phyloP scores from a whole-genome alignment of 2,329 filamentous ascomycete genomes.

The Aspergillus sp. region DNA sequence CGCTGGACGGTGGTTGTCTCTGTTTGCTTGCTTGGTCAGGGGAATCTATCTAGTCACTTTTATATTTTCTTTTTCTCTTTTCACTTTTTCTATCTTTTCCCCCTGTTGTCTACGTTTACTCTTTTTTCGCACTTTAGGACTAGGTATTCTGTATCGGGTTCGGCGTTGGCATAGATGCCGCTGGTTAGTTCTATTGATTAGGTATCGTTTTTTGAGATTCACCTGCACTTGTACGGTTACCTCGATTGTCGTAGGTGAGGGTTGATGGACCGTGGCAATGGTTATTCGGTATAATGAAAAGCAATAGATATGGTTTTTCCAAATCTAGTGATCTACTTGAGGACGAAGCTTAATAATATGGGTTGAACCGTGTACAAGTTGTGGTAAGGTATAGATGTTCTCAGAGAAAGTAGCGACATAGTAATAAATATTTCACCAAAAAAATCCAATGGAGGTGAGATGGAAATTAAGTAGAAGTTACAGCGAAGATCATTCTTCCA shows the following conservation, averaged over 20 bases:
- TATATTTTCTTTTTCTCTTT: background rate
- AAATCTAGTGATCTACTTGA: no score
- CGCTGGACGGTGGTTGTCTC: constrained; percentile 18
- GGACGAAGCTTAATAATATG: no score
- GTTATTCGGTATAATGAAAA: background rate
- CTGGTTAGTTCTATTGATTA: background rate
- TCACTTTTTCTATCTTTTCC: constrained; percentile 1
- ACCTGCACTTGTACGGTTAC: no score
- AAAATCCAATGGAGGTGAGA: no score
- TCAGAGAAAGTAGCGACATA: no score
- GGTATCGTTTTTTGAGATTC: background rate
- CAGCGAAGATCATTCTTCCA: constrained; percentile 8
- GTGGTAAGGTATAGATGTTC: background rate
- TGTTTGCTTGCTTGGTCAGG: constrained; percentile 11
- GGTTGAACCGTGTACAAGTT: no score
- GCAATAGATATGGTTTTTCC: background rate
- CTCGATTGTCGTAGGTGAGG: no score
- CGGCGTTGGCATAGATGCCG: constrained; percentile 29
- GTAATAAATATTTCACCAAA: no score
- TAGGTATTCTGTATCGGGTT: constrained; percentile 21
- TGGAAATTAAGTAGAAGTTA: background rate
- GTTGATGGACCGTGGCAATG: background rate
- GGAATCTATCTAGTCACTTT: background rate
- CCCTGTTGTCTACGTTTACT: background rate
- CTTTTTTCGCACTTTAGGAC: background rate